Conservation (phyloP, 495 filamentous ascomycete genomes). For the Tuber aestivum region DNA sequence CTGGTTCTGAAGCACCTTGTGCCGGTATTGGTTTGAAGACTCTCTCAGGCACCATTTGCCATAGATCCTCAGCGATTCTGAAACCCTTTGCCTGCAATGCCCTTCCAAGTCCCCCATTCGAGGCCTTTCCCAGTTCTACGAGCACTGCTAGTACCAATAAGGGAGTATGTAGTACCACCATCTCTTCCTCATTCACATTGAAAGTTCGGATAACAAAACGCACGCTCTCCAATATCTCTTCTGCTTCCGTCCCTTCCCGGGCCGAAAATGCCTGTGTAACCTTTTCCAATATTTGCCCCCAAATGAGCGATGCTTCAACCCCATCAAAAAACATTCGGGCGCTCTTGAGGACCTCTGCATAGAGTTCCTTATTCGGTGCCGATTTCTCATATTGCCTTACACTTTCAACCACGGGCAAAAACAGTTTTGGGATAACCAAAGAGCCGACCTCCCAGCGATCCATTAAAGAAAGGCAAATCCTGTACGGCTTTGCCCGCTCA, state of each 20-base stretch:
- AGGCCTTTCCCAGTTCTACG: conserved; percentile 49
- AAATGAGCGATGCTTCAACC: conserved; percentile 89
- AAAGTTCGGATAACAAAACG: conserved; percentile 80
- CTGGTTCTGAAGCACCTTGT: conserved; percentile 10
- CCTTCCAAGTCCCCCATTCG: conserved; percentile 41
- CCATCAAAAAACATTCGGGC: conserved; percentile 96
- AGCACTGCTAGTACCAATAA: conserved; percentile 63
- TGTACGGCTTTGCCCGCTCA: conserved; percentile 78
- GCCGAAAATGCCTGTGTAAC: conserved; percentile 54
- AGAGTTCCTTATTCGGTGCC: conserved; percentile 57
- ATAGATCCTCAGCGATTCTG: conserved; percentile 51
- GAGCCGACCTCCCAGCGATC: conserved; percentile 96
- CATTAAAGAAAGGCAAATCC: conserved; percentile 91
- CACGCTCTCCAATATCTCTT: conserved; percentile 63
- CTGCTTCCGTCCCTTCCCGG: conserved; percentile 43
- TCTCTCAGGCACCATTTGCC: conserved; percentile 64
- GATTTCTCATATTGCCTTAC: conserved; percentile 62
- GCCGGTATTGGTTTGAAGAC: conserved; percentile 53
- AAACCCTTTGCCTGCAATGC: conserved; percentile 46
- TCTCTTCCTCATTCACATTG: conserved; percentile 93
- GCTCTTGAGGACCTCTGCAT: conserved; percentile 82
- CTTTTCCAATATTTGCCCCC: conserved; percentile 66
- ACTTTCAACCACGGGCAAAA: conserved; percentile 75
- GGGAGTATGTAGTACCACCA: conserved; percentile 80
- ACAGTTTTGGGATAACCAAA: conserved; percentile 76